A percentile compares a stretch with the other conserved stretches of the same genome.
Conservation (phyloP, 2,329 filamentous ascomycete genomes). For the Claviceps pazoutovae region DNA sequence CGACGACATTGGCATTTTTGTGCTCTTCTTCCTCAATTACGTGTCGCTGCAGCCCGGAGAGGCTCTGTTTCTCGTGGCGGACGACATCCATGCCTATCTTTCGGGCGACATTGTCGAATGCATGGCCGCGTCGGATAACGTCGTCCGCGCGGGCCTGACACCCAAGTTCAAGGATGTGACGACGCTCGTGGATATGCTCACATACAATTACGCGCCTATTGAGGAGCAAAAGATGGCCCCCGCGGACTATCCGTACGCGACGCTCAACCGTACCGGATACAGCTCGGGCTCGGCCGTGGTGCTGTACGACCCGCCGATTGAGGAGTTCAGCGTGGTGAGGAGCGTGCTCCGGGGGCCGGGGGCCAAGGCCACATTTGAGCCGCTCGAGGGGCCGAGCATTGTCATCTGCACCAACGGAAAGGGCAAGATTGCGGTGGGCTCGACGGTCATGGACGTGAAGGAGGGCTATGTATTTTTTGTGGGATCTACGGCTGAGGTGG, state of each 20-base stretch:
- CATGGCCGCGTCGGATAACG: slow-evolving; percentile 98
- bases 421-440: slow-evolving; percentile 74
- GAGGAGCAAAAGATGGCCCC: slow-evolving; percentile 88
- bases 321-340: slow-evolving; percentile 85
- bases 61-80: slow-evolving; percentile 88
- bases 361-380: slow-evolving; percentile 78
- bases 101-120: slow-evolving; percentile 95
- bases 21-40: slow-evolving; percentile 95
- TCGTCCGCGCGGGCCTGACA: slow-evolving; percentile 91
- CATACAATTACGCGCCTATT: slow-evolving; percentile 90
- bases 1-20: slow-evolving; percentile 80
- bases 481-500: slow-evolving; percentile 71
- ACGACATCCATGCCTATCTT: slow-evolving; percentile 94
- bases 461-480: slow-evolving; percentile 72
- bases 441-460: slow-evolving; percentile 61
- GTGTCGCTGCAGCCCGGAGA: slow-evolving; percentile 79
- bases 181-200: slow-evolving; percentile 81
- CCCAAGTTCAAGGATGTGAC: slow-evolving; percentile 96
- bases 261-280: slow-evolving; percentile 70
- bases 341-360: slow-evolving; percentile 57
- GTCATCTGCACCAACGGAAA: slow-evolving; percentile 76
- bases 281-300: slow-evolving; percentile 56
- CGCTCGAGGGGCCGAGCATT: slow-evolving; percentile 78
- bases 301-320: slow-evolving; percentile 90
- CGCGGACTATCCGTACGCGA: slow-evolving; percentile 71